Conservation (phyloP, 176 grass and related monocot genomes). For the Raddia distichophylla region DNA sequence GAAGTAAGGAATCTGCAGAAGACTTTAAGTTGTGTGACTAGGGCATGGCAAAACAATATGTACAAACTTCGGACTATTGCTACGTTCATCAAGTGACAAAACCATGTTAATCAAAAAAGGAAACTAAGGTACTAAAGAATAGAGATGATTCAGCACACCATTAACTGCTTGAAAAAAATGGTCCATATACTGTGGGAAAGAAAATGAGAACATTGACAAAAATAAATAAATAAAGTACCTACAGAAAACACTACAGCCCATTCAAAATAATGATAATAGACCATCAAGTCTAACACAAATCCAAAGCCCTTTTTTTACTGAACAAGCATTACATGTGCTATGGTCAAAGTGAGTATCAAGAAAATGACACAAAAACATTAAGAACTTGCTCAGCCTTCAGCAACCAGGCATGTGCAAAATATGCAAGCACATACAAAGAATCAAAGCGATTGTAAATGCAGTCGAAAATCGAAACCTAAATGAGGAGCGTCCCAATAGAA, state of each 20-base stretch:
- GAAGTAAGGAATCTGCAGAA: conserved; percentile 6
- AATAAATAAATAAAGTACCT: background rate
- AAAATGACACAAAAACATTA: background rate
- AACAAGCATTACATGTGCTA: background rate
- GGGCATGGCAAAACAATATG: conserved; percentile 1
- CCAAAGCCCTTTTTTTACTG: background rate
- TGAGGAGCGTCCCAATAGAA: background rate
- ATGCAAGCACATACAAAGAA: conserved; percentile 15
- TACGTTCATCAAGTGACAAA: background rate
- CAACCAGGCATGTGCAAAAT: background rate
- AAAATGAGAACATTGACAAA: background rate
- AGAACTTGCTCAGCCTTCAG: background rate
- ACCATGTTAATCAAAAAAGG: conserved; percentile 10
- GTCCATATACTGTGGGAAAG: background rate
- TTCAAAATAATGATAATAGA: conserved; percentile 4
- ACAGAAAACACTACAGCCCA: background rate
- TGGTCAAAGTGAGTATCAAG: background rate
- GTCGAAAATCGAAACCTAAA: background rate
- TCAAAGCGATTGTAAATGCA: background rate
- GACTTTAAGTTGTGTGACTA: background rate
- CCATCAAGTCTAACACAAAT: background rate
- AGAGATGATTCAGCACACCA: background rate
- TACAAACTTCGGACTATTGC: conserved; percentile 15
- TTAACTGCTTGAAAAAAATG: background rate
- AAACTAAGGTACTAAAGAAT: background rate